Conservation (phyloP, 805 yeast species). For the Jamesozyma piceae region DNA sequence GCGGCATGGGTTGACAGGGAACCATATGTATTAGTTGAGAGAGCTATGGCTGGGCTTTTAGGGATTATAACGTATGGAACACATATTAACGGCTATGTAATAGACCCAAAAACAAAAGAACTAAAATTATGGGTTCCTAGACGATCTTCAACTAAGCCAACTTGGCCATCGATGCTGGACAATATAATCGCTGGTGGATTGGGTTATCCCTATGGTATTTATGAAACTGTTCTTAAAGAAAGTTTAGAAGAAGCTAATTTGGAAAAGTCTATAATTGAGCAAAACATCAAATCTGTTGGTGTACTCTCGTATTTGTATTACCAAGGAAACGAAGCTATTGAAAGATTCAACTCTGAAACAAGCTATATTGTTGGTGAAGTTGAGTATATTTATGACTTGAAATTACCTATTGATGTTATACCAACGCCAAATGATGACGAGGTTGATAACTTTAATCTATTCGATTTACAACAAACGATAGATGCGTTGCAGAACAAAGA, state of each 20-base stretch:
- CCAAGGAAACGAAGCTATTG: constrained; percentile 15
- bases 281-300: constrained; percentile 46
- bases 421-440: constrained; percentile 68
- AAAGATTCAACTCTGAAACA: constrained; percentile 32
- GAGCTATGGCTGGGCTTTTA: constrained; percentile 69
- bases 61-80: constrained; percentile 89
- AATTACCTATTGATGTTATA: constrained; percentile 36
- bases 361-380: constrained; percentile 83
- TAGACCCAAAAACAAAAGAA: constrained; percentile 36
- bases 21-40: constrained; percentile 64
- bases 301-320: constrained; percentile 56
- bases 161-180: constrained; percentile 86
- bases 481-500: constrained; percentile 42
- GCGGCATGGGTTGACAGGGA: constrained; percentile 46
- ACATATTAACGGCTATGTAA: constrained; percentile 73
- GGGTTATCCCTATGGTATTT: constrained; percentile 66
- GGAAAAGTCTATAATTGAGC: constrained; percentile 39
- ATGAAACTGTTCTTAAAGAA: constrained; percentile 78
- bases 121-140: constrained; percentile 75
- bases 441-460: constrained; percentile 59
- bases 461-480: constrained; percentile 51
- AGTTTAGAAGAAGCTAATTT: constrained; percentile 87
- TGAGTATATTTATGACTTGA: constrained; percentile 69
- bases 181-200: constrained; percentile 94
- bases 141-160: constrained; percentile 66